Conservation (phyloP, 192 early-diverging fungal species). For the Chytriomyces confervae region DNA sequence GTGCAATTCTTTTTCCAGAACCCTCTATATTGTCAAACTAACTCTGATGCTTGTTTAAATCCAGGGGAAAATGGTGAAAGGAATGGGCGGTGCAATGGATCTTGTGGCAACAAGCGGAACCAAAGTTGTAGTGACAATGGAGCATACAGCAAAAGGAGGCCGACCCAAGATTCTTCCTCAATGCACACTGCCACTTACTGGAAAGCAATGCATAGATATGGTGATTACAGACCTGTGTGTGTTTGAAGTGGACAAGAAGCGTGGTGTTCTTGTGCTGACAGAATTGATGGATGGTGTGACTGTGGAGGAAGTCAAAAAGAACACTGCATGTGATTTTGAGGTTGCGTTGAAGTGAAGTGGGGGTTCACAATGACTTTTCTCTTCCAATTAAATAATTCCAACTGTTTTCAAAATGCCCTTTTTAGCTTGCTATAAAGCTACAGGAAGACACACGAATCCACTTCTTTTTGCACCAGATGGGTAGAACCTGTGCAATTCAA, state of each 20-base stretch:
- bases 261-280: conserved; percentile 57
- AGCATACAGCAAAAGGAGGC: conserved; percentile 66
- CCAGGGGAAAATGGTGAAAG: conserved; percentile 81
- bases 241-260: conserved; percentile 65
- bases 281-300: conserved; percentile 68
- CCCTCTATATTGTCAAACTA: too few relatives aligned
- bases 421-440: too few relatives aligned
- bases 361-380: not conserved
- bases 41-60: too few relatives aligned
- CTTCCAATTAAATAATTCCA: too few relatives aligned
- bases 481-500: too few relatives aligned
- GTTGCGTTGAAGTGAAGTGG: conserved; percentile 35
- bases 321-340: conserved; percentile 69
- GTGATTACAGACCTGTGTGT: conserved; percentile 57
- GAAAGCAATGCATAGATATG: conserved; percentile 40
- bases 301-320: conserved; percentile 67
- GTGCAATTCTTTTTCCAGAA: too few relatives aligned
- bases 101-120: conserved; percentile 72
- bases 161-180: conserved; percentile 75
- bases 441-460: too few relatives aligned
- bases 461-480: too few relatives aligned
- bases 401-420: too few relatives aligned
- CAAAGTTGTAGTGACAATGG: conserved; percentile 77
- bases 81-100: conserved; percentile 85
- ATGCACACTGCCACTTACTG: conserved; percentile 76